These are phyloP conservation scores for Micractinium conductrix DNA, from an alignment of 139 green algal genomes.

Conservation along the genomic window DNA sequence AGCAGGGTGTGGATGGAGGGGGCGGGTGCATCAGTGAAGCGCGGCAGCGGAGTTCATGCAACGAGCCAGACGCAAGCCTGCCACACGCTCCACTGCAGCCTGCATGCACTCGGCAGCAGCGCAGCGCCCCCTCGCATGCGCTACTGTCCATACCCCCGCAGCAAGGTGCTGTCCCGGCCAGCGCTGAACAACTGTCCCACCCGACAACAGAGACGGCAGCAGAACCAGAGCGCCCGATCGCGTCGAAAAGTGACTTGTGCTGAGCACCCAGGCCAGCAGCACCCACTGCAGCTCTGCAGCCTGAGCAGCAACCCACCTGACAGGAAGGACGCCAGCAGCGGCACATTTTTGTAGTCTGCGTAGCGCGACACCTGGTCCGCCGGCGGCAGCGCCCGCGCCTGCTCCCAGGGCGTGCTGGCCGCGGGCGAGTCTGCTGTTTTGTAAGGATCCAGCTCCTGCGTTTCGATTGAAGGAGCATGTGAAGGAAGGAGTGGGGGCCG, in stretches of 20 bases:
- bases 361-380: neutral
- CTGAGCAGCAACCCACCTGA: neutral
- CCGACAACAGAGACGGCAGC: neutral
- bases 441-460: constrained; percentile 51
- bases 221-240: too few relatives aligned
- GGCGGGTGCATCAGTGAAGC: too few relatives aligned
- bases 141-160: too few relatives aligned
- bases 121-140: too few relatives aligned
- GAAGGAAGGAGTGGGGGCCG: neutral
- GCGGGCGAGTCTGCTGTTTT: too few relatives aligned
- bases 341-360: constrained; percentile 50
- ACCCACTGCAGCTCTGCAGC: neutral
- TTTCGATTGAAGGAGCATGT: neutral
- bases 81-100: neutral
- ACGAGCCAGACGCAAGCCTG: neutral
- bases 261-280: too few relatives aligned
- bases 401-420: neutral
- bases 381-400: neutral
- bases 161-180: too few relatives aligned
- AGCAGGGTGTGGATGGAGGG: neutral
- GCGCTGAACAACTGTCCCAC: neutral
- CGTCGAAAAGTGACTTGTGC: too few relatives aligned
- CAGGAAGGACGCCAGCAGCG: constrained; percentile 37
- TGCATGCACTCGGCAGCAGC: neutral
- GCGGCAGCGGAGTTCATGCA: neutral